Base-by-base conservation (phyloP, 2,329 filamentous ascomycete species). In the Fusarium verticillioides region DNA sequence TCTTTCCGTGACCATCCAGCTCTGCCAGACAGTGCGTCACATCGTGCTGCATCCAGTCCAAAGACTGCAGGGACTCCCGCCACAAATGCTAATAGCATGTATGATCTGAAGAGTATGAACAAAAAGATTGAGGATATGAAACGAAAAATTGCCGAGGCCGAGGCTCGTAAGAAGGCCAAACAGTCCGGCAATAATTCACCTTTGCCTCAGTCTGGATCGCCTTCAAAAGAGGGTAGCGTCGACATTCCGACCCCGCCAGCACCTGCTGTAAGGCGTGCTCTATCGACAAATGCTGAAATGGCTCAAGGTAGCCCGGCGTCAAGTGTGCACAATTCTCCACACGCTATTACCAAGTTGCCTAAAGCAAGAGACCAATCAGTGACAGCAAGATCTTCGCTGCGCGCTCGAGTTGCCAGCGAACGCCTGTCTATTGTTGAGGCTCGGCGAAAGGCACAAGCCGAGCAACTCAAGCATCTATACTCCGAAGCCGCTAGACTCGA, bases 101-200 rank as follows among this genome's bases (percentile, higher is more conserved):
- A 83, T 53, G 83, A 87, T 65, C 78, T 90, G 28, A 82, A 84
- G 49, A 82, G 81, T 43, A 89, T 89, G 81, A 86, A 88, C 70
- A 87, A 85, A 63, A 85, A 88, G 71, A 92, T 92, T 37, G 87
- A 91, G 74, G 85, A 87, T 59, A 87, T 91, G 82, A 90, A 89
- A 77, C 83, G 84, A 39, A 87, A 83, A 72, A 90, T 91, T 75
- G 88, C 88, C 5, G 86, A 89, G 73, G 87, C 87, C 21, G 88
- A 91, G 78, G 88, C 88, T 15, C 87, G 85, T 74, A 86, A 86
- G 76, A 87, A 84, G 74, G 81, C 82, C 52, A 85, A 83, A 67
- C 74, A 66, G 34, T 81, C 79, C 19, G 77, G 70, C 46, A 79
- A 76, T 42, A 72, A 70, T 9, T 83, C 83, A 5, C 78, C 81